Conservation (phyloP, 1,139 yeast genomes). For the Blastobotrys buckinghamii region DNA sequence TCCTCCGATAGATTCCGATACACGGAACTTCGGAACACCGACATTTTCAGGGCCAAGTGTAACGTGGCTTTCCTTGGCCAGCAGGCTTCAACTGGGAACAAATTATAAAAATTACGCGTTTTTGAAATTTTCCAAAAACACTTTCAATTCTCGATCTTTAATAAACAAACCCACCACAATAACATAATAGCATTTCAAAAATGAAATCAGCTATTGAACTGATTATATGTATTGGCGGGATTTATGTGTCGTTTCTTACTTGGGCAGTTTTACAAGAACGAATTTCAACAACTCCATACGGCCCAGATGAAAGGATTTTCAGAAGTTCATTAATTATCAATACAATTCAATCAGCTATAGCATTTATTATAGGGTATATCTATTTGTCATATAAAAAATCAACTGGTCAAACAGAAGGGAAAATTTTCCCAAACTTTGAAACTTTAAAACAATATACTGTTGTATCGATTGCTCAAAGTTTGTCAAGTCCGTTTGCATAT, state of each 20-base stretch:
- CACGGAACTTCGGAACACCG: no score
- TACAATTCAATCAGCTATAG: conserved; percentile 65
- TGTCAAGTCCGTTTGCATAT: conserved; percentile 77
- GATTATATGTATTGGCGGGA: conserved; percentile 58
- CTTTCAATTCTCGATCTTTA: no score
- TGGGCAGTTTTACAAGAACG: conserved; percentile 95
- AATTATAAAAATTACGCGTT: no score
- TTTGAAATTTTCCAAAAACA: no score
- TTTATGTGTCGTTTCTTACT: conserved; percentile 75
- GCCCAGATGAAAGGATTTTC: conserved; percentile 51
- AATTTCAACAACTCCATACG: conserved; percentile 73
- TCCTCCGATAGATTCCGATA: no score
- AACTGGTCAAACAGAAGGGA: conserved; percentile 20
- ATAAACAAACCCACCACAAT: no score
- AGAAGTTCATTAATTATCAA: conserved; percentile 74
- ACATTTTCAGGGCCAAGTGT: no score
- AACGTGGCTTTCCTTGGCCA: no score
- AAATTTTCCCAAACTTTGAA: conserved; percentile 29
- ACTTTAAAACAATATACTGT: conserved; percentile 44
- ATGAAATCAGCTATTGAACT: conserved; percentile 26
- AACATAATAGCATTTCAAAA: no score
- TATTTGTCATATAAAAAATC: conserved; percentile 44
- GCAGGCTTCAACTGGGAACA: no score
- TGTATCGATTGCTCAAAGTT: conserved; percentile 71
- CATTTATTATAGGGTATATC: conserved; percentile 58